Evolutionary conservation across 2,329 filamentous ascomycete species (phyloP), one percentile per base, ranked within the genome.

Genomic region (Colletotrichum zoysiae): DNA sequence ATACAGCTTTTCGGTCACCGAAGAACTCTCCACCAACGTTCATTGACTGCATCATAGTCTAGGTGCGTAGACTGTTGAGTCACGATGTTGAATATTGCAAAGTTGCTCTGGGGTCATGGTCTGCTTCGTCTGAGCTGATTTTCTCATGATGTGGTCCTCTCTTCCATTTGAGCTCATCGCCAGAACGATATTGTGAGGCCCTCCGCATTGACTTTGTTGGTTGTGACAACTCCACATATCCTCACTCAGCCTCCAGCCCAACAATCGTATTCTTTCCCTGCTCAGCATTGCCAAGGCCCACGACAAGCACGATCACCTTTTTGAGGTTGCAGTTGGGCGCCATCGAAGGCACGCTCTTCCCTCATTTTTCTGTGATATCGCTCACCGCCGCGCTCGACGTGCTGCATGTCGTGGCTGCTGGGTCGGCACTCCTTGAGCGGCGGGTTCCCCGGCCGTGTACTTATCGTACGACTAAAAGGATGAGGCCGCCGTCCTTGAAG

Each of bases 391-490:
- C 40, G 8, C 40, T 56, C 56, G 5, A 50, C 40, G 7, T 48
- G 30, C n/a, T 70, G 26, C 26, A 44, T 48, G 7, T 60, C 46
- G n/a, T 66, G 56, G 46, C 56, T 50, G 56, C 48, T 60, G 46
- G 33, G 26, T 35, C 66, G 35, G 35, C 46, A 38, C 44, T 53
- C 61, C 26, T 55, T 46, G 53, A 26, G 1, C 35, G 23, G 53
- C 14, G 61, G 53, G 26, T 53, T 65, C 20, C 20, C 46, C 53
- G 1, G 51, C 11, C 11, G 42, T 38, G 35, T 65, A 65, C 35
- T 38, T 38, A 2, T 38, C 8, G 23, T 16, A 26, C 12, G 48
- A 51, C 11, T 51, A 11, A 16, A 14, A 26, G 14, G 30, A 26
- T 51, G n/a, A 51, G 5, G n/a, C 48, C 23, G n/a, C 5, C n/a